A percentile compares a stretch with the other conserved stretches of the same genome.
These are phyloP conservation scores for Brassica cretica DNA, from an alignment of 345 rosid genomes.

Conservation along the genomic window DNA sequence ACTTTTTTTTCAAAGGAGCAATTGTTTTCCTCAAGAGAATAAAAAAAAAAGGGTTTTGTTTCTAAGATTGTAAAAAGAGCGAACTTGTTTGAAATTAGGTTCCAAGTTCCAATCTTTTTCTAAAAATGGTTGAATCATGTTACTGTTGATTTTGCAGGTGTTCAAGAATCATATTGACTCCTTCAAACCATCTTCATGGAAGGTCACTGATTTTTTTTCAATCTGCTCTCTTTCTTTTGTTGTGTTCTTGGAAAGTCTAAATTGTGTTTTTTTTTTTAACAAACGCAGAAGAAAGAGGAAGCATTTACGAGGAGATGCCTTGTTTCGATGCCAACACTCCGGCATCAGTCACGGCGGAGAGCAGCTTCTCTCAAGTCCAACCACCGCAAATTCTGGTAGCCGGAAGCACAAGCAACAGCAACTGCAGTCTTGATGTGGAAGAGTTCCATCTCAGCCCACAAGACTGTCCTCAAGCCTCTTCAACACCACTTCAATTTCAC, in stretches of 20 bases:
- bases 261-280: neutral
- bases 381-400: conserved; percentile 31
- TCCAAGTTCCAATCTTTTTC: neutral
- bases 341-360: conserved; percentile 36
- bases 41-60: neutral
- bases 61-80: neutral
- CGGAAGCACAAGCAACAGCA: conserved; percentile 42
- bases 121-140: neutral
- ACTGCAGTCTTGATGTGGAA: conserved; percentile 40
- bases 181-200: conserved; percentile 21
- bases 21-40: neutral
- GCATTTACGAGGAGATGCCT: conserved; percentile 52
- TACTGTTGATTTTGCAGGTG: conserved; percentile 29
- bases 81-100: neutral
- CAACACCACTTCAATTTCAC: conserved; percentile 37
- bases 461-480: conserved; percentile 33
- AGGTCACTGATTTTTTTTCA: conserved; percentile 9
- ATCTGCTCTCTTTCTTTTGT: neutral
- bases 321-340: conserved; percentile 54
- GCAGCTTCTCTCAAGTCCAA: conserved; percentile 30
- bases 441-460: conserved; percentile 45
- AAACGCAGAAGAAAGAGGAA: neutral
- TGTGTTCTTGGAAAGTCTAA: neutral
- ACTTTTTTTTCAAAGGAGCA: neutral
- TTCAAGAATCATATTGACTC: conserved; percentile 1